Evolutionary conservation across 768 basidiomycete genomes (phyloP).

Genomic region (Galerina sulciceps): DNA sequence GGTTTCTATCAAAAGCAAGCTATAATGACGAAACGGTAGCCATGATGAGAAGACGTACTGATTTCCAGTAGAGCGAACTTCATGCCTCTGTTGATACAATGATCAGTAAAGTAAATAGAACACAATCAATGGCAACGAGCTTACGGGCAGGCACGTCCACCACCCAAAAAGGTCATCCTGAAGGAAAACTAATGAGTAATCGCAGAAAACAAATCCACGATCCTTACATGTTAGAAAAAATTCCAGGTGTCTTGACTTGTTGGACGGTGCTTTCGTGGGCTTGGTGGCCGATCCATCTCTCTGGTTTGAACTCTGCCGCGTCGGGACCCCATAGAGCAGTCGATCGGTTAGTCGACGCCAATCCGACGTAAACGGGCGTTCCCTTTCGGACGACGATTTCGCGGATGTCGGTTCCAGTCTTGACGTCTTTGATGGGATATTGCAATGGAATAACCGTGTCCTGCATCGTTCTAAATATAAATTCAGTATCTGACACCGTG

Average conservation of each 20-base stretch:
- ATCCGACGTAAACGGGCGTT: neutral
- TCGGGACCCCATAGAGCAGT: neutral
- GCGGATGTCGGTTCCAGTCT: neutral
- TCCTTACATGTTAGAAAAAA: neutral
- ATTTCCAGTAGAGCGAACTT: neutral
- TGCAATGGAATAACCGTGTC: neutral
- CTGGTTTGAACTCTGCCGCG: neutral
- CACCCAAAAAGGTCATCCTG: neutral
- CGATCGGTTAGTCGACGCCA: neutral
- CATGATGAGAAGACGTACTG: neutral
- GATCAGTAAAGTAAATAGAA: too few species aligned
- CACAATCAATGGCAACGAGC: neutral
- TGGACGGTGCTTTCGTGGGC: neutral
- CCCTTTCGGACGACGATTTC: neutral
- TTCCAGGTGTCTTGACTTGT: neutral
- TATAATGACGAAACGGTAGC: too few species aligned
- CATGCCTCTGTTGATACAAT: neutral
- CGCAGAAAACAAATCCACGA: too few species aligned
- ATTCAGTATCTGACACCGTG: too few species aligned
- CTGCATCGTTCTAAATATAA: neutral
- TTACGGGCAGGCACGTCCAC: neutral
- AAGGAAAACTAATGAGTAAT: too few species aligned
- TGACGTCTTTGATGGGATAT: neutral
- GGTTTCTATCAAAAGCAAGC: too few species aligned
- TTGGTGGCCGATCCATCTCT: neutral